Base-by-base conservation (phyloP, 2,329 filamentous ascomycete genomes). In the Paraconiothyrium sp. region DNA sequence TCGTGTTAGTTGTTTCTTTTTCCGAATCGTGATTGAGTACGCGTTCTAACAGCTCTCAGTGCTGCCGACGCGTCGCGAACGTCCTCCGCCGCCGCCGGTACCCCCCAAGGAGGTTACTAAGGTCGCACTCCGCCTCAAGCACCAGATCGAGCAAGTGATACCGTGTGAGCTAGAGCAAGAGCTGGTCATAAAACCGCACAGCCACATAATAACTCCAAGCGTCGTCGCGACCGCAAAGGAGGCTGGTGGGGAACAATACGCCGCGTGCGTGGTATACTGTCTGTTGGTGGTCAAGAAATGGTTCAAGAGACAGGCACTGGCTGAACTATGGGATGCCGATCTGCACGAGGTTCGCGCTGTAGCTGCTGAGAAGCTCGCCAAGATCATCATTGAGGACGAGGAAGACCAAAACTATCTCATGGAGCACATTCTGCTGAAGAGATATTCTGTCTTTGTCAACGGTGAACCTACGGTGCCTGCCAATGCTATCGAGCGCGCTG, bases 271-370 rank as follows among this genome's bases (percentile, higher is more conserved):
- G 4, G 91, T 97, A 2, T 97, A 89, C 78, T 91, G 91, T 67
- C 82, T 97, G 59, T 85, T 97, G 3, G 87, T 97, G 9, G 89
- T 88, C 70, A 83, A 89, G 71, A 84, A 87, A 70, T 91, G 89
- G 89, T 98, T 97, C 80, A 89, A 88, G 74, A 88, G 88, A 64
- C 94, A 98, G 80, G 89, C 93, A 1, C 65, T 85, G 32, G 78
- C 89, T 7, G 95, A 99, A 83, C 87, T 98, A 2, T 99, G 94
- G 93, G 94, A 99, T 78, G 89, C 94, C 7, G 90, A 93, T 62
- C 84, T 98, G 43, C 92, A 97, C 76, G 81, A 89, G 46, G 82
- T 95, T 41, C 88, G 94, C 34, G 92, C 93, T 1, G 83, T 86
- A 2, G 94, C 95, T 14, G 97, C 93, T 74, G 93, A 97, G 78